Evolutionary conservation across 306 rosid genomes (phyloP).

Genomic region (Calophaca sinica): DNA sequence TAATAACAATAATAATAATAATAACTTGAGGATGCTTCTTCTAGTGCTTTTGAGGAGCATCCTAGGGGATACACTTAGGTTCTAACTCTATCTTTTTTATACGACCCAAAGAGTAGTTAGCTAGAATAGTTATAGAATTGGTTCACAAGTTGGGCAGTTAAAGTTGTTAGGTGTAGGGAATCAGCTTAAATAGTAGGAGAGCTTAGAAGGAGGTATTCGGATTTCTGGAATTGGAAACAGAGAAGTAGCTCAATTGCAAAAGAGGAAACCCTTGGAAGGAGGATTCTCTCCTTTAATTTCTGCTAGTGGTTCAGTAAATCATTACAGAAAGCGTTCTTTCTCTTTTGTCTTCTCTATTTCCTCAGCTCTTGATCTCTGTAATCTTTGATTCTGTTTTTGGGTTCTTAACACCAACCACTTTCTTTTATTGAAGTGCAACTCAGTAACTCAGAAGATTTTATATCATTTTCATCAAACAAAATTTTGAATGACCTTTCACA

Average conservation of each 20-base stretch:
- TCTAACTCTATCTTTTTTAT: too few relatives aligned
- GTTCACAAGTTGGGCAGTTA: background rate
- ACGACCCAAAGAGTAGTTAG: background rate
- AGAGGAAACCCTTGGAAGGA: background rate
- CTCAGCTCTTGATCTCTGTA: slow-evolving; percentile 12
- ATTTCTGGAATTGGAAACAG: background rate
- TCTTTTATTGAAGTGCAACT: too few relatives aligned
- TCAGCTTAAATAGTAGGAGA: background rate
- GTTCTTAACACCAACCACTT: background rate
- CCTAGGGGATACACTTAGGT: too few relatives aligned
- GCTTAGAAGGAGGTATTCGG: background rate
- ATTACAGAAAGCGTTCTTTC: background rate
- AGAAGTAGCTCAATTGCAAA: background rate
- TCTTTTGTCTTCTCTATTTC: slow-evolving; percentile 8
- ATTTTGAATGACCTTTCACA: slow-evolving; percentile 27
- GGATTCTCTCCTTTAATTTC: background rate
- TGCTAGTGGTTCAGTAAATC: background rate
- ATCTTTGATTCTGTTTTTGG: background rate
- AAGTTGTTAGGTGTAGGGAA: too few relatives aligned
- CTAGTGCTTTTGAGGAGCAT: too few relatives aligned
- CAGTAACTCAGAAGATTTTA: background rate
- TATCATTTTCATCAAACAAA: slow-evolving; percentile 31
- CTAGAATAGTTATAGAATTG: background rate
- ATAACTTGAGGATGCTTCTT: too few relatives aligned
- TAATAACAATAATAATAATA: too few relatives aligned